Conservation (phyloP, 495 filamentous ascomycete genomes). For the Aspergillus indologenus region DNA sequence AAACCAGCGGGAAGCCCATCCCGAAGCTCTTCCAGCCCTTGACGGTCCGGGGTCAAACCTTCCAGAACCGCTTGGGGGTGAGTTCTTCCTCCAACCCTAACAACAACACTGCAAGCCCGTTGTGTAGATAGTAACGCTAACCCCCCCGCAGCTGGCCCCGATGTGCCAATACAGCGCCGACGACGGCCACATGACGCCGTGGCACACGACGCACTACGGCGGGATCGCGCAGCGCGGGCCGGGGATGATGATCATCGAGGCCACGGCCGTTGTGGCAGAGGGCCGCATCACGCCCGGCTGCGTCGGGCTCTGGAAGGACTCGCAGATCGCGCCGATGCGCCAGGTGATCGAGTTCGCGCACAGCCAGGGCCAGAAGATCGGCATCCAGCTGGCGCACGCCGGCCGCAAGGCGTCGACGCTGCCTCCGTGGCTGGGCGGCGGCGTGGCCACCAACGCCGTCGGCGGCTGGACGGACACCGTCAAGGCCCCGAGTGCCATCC, state of each 20-base stretch:
- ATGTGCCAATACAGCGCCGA: too few species aligned
- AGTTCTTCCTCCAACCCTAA: too few species aligned
- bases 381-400: conserved; percentile 66
- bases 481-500: conserved; percentile 49
- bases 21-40: too few species aligned
- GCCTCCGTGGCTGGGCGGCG: conserved; percentile 45
- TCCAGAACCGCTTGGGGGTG: too few species aligned
- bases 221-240: conserved; percentile 11
- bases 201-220: conserved; percentile 7
- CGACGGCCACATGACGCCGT: too few species aligned
- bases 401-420: conserved; percentile 60
- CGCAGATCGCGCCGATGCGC: conserved; percentile 53
- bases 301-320: conserved; percentile 62
- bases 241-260: conserved; percentile 59
- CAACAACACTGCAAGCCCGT: too few species aligned
- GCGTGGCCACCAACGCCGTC: conserved; percentile 39
- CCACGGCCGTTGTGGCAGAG: conserved; percentile 57
- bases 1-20: too few species aligned
- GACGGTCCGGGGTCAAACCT: too few species aligned
- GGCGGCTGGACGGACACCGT: conserved; percentile 65
- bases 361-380: conserved; percentile 56
- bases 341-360: conserved; percentile 53
- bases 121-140: too few species aligned
- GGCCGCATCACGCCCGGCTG: conserved; percentile 64
- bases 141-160: too few species aligned